Evolutionary conservation across 2,329 filamentous ascomycete genomes (phyloP).

Genomic region (Aspergillus alliaceus): DNA sequence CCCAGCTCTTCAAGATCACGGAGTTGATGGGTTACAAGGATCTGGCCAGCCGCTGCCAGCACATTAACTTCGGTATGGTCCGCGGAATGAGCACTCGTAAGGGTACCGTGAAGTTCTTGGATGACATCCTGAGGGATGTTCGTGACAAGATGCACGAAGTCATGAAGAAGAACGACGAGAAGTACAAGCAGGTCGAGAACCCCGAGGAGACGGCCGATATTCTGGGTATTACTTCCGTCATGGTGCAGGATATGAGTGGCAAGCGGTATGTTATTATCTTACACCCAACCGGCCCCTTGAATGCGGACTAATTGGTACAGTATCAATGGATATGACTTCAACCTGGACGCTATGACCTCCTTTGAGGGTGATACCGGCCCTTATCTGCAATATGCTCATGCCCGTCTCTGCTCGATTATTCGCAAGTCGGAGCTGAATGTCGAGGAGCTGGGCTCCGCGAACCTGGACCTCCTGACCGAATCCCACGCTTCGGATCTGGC

Average conservation of each 20-base stretch:
- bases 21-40: conserved; percentile 63
- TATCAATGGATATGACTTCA: conserved; percentile 65
- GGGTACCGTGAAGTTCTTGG: conserved; percentile 71
- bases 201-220: conserved; percentile 80
- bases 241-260: conserved; percentile 97
- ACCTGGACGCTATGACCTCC: conserved; percentile 64
- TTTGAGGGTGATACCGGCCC: conserved; percentile 67
- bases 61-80: conserved; percentile 68
- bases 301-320: conserved; percentile 48
- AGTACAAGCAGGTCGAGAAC: conserved; percentile 87
- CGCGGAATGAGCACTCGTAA: conserved; percentile 65
- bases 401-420: conserved; percentile 58
- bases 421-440: conserved; percentile 54
- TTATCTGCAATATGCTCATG: conserved; percentile 65
- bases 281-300: conserved; percentile 36
- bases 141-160: conserved; percentile 97
- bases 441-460: conserved; percentile 53
- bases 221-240: conserved; percentile 89
- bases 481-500: conserved; percentile 62
- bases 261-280: conserved; percentile 65
- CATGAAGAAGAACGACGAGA: conserved; percentile 85
- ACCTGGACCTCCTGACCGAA: conserved; percentile 62
- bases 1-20: conserved; percentile 65
- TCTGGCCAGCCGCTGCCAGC: conserved; percentile 58
- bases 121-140: conserved; percentile 75